Conservation (phyloP, 1,284 basidiomycete genomes). For the Jaminaea rosea region DNA sequence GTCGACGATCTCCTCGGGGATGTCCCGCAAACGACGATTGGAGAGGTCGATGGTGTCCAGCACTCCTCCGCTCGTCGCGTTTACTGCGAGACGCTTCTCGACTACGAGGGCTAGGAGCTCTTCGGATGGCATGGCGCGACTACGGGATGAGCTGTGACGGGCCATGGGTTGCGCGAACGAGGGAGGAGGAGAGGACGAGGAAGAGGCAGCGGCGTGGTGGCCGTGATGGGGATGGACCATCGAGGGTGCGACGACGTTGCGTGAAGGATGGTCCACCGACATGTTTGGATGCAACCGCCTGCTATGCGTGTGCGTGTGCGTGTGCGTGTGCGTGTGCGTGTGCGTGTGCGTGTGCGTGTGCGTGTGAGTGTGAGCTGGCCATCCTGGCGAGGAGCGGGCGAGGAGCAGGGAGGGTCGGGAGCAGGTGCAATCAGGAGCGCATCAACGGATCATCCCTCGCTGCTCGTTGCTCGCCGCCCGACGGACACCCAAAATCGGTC, state of each 20-base stretch:
- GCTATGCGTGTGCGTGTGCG: background rate
- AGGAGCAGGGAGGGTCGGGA: no score
- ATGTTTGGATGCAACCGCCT: background rate
- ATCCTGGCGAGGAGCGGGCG: no score
- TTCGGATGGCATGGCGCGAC: constrained; percentile 1
- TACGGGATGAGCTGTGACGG: no score
- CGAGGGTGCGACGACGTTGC: background rate
- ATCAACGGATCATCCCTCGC: no score
- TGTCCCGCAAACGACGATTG: constrained; percentile 19
- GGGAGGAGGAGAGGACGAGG: background rate
- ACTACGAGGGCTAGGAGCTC: constrained; percentile 24
- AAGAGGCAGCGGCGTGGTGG: background rate
- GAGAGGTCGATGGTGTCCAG: constrained; percentile 37
- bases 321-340: background rate
- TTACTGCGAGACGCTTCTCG: constrained; percentile 14
- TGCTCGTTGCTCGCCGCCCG: no score
- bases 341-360: background rate
- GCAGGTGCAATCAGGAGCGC: no score
- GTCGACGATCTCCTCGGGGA: constrained; percentile 22
- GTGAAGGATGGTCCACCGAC: background rate
- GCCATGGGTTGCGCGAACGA: background rate
- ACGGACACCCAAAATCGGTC: no score
- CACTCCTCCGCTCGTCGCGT: background rate
- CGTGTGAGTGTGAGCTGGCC: background rate
- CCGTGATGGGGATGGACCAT: background rate